Base-by-base conservation (phyloP, 2,329 filamentous ascomycete genomes). In the Aspergillus puulaauensis region DNA sequence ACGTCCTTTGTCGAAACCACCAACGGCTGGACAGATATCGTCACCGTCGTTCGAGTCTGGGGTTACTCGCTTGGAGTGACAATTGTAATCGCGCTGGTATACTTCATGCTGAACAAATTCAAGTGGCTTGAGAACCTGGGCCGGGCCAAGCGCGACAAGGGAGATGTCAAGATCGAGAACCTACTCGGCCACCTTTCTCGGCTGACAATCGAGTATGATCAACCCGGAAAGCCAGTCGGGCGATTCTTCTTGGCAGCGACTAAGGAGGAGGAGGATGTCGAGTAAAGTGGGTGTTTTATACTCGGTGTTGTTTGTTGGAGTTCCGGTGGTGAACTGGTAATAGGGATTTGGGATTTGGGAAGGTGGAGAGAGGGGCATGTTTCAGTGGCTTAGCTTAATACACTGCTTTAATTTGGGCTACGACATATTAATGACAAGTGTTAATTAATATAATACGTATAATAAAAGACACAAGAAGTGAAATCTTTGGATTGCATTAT, bases 11-110 rank as follows among this genome's bases (percentile, higher is more conserved):
- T 67, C 3, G 73, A 75, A 52, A 74, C 79, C 35, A 66, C 60
- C 9, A 81, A 84, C 61, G 84, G 84, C 59, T 83, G 82, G 76
- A 82, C 80, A 44, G 83, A 86, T 69, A 82, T 88, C 54, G 76
- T 82, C 54, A 82, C 79, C 12, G 78, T 81, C 7, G 78, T 81
- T 15, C 77, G 80, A 7, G 75, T 82, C 60, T 82, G 80, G 80
- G 69, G 76, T 40, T 82, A 77, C 67, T 81, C 79, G 2, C 74
- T 82, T 37, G 79, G 77, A 45, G 79, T 80, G 50, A 79, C 78
- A 44, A 79, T 82, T 51, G 78, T 82, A 52, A 80, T 81, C 60
- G 79, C 79, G 33, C 74, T 82, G 54, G 74, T 81, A 51, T 82
- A 82, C 69, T 80, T 74, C 66, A 69, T 75, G 52, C 70, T 82